A percentile compares a stretch with the other conserved stretches of the same genome.
Conservation (phyloP, 2,329 filamentous ascomycete genomes). For the Waltergamsia citrina region DNA sequence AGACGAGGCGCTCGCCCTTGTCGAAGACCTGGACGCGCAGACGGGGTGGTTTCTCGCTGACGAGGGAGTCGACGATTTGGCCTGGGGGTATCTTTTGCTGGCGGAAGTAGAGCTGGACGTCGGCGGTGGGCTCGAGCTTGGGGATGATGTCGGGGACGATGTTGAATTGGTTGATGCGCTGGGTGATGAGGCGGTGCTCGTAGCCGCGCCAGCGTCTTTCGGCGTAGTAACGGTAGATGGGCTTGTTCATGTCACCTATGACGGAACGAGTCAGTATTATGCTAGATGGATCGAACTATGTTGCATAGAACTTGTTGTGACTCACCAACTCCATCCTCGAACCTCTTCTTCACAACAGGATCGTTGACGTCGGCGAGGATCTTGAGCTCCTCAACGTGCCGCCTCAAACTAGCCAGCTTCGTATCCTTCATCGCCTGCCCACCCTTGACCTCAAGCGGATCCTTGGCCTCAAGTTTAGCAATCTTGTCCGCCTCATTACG, state of each 20-base stretch:
- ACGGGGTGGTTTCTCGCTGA: constrained; percentile 65
- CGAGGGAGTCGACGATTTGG: constrained; percentile 63
- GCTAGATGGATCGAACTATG: background rate
- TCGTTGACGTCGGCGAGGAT: constrained; percentile 92
- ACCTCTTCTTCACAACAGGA: constrained; percentile 83
- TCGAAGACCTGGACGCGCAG: constrained; percentile 82
- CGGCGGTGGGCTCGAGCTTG: constrained; percentile 65
- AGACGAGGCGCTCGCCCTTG: constrained; percentile 70
- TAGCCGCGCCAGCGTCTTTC: constrained; percentile 81
- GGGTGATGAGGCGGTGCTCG: constrained; percentile 67
- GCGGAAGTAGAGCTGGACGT: constrained; percentile 76
- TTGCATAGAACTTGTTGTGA: constrained; percentile 5
- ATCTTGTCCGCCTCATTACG: constrained; percentile 59
- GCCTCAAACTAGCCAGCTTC: constrained; percentile 59
- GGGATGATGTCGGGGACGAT: constrained; percentile 84
- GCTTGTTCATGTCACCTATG: constrained; percentile 86
- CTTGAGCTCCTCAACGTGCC: constrained; percentile 70
- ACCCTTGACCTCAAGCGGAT: constrained; percentile 46
- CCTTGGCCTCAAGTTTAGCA: constrained; percentile 50
- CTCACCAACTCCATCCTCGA: constrained; percentile 83
- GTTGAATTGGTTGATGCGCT: constrained; percentile 79
- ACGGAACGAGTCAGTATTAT: background rate
- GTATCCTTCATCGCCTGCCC: constrained; percentile 57
- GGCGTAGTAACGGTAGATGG: constrained; percentile 87
- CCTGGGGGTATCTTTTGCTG: constrained; percentile 63